Conservation (phyloP, 306 rosid genomes). For the Carpinus fangiana region DNA sequence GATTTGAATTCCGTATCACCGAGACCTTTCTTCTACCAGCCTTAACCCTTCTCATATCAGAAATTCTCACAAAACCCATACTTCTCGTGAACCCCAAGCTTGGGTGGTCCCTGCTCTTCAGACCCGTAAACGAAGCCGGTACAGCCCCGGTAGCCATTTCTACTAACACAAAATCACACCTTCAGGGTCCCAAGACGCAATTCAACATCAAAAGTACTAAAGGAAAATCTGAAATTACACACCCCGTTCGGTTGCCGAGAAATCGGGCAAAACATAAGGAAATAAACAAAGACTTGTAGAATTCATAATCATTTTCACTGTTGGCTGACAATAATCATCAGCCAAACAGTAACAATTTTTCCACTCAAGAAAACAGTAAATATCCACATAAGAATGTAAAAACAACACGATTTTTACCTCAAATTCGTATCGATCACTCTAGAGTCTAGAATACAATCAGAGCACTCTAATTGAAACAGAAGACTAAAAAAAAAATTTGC, state of each 20-base stretch:
- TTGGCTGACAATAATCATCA: background rate
- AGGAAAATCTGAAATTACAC: background rate
- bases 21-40: slow-evolving; percentile 58
- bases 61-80: slow-evolving; percentile 71
- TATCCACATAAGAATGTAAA: background rate
- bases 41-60: slow-evolving; percentile 56
- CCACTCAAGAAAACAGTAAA: background rate
- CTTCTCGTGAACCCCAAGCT: slow-evolving; percentile 69
- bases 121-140: slow-evolving; percentile 60
- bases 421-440: slow-evolving; percentile 8
- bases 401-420: slow-evolving; percentile 1
- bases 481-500: background rate
- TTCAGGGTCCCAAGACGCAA: slow-evolving; percentile 34
- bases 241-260: slow-evolving; percentile 5
- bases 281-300: background rate
- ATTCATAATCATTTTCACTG: background rate
- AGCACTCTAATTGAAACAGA: background rate
- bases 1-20: slow-evolving; percentile 66
- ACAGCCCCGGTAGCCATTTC: slow-evolving; percentile 79
- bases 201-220: slow-evolving; percentile 27
- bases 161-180: slow-evolving; percentile 32
- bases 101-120: slow-evolving; percentile 62
- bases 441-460: background rate
- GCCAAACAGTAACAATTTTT: slow-evolving; percentile 3
- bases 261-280: background rate